phyloP scores from a whole-genome alignment of 2,329 filamentous ascomycete species.

The Cordyceps cicadae region DNA sequence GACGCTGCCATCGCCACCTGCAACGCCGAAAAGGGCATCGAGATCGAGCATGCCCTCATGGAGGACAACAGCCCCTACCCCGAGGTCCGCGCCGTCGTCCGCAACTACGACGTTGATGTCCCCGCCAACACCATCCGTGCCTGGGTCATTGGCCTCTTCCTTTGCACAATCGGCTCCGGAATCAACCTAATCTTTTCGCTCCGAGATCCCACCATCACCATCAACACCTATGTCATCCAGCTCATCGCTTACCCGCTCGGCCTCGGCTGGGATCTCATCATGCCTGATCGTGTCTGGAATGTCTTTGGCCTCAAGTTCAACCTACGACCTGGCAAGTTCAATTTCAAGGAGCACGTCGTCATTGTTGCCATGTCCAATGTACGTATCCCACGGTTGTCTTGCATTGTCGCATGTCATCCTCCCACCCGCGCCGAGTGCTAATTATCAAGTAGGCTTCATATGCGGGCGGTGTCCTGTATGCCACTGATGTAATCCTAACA shows the following conservation, averaged over 20 bases:
- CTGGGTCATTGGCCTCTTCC: slow-evolving; percentile 52
- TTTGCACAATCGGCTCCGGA: slow-evolving; percentile 54
- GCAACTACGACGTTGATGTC: slow-evolving; percentile 56
- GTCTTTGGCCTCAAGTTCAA: slow-evolving; percentile 47
- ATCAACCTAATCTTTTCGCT: slow-evolving; percentile 55
- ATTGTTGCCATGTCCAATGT: slow-evolving; percentile 59
- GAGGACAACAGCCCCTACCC: slow-evolving; percentile 61
- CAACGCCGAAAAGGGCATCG: slow-evolving; percentile 47
- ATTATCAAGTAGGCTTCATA: slow-evolving; percentile 40
- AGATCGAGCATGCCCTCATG: slow-evolving; percentile 49
- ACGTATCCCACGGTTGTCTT: slow-evolving; percentile 19
- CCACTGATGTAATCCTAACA: slow-evolving; percentile 40
- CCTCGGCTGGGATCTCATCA: slow-evolving; percentile 44
- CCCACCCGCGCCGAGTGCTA: slow-evolving; percentile 10
- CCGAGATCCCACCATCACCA: slow-evolving; percentile 49
- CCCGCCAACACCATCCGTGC: slow-evolving; percentile 58
- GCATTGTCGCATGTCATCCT: neutral
- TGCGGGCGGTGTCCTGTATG: slow-evolving; percentile 49
- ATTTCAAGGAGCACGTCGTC: slow-evolving; percentile 53
- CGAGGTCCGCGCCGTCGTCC: slow-evolving; percentile 57
- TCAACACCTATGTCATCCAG: slow-evolving; percentile 55
- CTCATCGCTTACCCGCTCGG: slow-evolving; percentile 54
- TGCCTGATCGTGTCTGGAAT: slow-evolving; percentile 44
- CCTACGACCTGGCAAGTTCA: slow-evolving; percentile 49
- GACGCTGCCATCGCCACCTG: slow-evolving; percentile 47